Evolutionary conservation across 1,139 yeast genomes (phyloP), one percentile per base, ranked within the genome.

Genomic region (Blastobotrys ciferrii): DNA sequence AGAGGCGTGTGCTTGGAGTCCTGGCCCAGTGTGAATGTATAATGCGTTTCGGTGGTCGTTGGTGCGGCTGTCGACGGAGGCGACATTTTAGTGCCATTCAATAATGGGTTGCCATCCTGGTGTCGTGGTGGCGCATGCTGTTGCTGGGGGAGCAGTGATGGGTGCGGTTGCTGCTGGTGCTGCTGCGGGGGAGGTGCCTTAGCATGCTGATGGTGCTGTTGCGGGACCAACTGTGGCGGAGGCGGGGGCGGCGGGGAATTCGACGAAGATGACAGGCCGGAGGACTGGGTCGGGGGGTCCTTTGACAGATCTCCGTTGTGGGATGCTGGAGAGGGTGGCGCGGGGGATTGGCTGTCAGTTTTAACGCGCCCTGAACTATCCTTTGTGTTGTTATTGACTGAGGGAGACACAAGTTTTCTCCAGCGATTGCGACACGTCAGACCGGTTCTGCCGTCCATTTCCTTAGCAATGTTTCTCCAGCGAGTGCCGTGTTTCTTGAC

Each of bases 381-480:
- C 25, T 13, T 36, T 36, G 25, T 39, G 69, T 63, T 32, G 71
- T 50, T 58, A 56, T 60, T 55, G 12, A 82, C 88, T 7, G 84
- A 85, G 56, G 82, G 82, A 0, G 94, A 82, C 42, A 86, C 84
- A 41, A 91, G 77, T 61, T 87, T 87, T 57, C 97, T 76, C 96
- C 96, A 91, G 52, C 96, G 74, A 66, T 91, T 91, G 53, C 98
- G 73, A 63, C 97, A 89, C 0, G 96, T 88, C 49, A 91, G 74
- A 51, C 95, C 84, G 1, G 97, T 95, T 49, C 98, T 72, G 43
- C 92, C 86, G 39, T 78, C 76, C 74, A 91, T 80, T 44, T 79
- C 82, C 43, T 70, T 64, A 1, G 95, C 81, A 2, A 91, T 85
- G 1, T 85, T 81, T 58, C 95, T 77, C 98, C 98, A 91, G 64